Evolutionary conservation across 139 green algal species (phyloP).

Genomic region (Chlorella sp.): DNA sequence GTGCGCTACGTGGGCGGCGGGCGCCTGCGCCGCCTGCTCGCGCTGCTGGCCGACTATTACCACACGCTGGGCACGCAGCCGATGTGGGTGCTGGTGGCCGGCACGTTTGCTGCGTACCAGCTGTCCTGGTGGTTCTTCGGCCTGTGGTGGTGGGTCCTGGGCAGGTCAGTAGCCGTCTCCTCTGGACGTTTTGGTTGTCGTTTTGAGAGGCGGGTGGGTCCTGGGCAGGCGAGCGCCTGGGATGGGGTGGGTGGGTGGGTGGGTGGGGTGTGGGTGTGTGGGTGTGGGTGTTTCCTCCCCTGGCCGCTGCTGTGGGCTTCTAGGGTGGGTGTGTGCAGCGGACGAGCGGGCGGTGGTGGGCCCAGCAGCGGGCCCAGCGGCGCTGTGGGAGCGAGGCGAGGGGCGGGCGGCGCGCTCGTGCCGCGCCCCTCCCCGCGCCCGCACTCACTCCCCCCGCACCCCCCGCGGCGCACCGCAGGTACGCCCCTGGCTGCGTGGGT

Average conservation of each 20-base stretch:
- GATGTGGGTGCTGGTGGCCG: not conserved
- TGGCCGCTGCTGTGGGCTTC: not conserved
- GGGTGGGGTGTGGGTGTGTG: not conserved
- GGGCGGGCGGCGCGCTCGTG: not conserved
- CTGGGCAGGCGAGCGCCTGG: not conserved
- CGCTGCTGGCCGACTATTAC: slow-evolving; percentile 19
- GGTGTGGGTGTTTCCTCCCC: not conserved
- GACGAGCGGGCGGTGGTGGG: not conserved
- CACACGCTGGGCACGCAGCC: too few relatives aligned
- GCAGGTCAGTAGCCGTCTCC: too few relatives aligned
- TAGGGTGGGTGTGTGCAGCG: not conserved
- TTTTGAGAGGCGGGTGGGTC: not conserved
- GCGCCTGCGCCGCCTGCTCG: slow-evolving; percentile 23
- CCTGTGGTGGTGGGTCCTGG: slow-evolving; percentile 23
- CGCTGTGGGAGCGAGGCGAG: not conserved
- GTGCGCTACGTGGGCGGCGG: slow-evolving; percentile 19
- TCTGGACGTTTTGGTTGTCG: too few relatives aligned
- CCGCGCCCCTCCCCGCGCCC: too few relatives aligned
- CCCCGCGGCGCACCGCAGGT: slow-evolving; percentile 16
- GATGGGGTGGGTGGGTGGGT: too few relatives aligned
- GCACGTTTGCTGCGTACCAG: slow-evolving; percentile 22
- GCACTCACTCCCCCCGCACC: too few relatives aligned
- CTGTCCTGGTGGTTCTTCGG: slow-evolving; percentile 43
- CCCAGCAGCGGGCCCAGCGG: not conserved
- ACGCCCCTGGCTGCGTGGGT: slow-evolving; percentile 29